These are phyloP conservation scores for Nothophytophthora sp. DNA, from an alignment of 352 stramenopile species.

Conservation along the genomic window DNA sequence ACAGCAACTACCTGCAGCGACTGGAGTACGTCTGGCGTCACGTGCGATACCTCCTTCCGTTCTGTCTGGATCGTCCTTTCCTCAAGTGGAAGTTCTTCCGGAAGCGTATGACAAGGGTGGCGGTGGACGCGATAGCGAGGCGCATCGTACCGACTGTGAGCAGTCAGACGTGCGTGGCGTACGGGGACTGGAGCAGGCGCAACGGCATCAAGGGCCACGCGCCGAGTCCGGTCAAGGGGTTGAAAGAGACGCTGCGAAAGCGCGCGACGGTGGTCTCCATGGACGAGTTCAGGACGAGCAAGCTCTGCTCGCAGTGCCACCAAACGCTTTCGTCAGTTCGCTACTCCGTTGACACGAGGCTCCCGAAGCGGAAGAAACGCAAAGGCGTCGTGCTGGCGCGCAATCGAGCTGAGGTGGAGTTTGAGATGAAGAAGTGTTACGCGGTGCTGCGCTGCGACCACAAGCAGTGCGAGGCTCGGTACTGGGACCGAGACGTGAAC, in stretches of 20 bases:
- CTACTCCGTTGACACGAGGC: conserved; percentile 5
- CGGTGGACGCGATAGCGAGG: conserved; percentile 10
- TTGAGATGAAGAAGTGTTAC: conserved; percentile 10
- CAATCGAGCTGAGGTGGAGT: conserved; percentile 2
- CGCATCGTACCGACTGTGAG: conserved; percentile 6
- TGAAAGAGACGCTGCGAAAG: conserved; percentile 12
- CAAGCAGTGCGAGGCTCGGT: conserved; percentile 2
- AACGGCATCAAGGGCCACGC: conserved; percentile 17
- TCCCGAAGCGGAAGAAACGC: conserved; percentile 7
- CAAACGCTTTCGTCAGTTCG: conserved; percentile 11
- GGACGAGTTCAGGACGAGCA: conserved; percentile 30
- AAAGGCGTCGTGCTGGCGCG: conserved; percentile 4
- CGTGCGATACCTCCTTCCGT: conserved; percentile 5
- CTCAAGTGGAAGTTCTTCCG: conserved; percentile 15
- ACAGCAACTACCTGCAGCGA: conserved; percentile 2
- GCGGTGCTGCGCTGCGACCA: conserved; percentile 8
- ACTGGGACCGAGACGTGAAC: conserved; percentile 18
- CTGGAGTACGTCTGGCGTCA: conserved; percentile 10
- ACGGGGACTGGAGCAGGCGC: conserved; percentile 10
- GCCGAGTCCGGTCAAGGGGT: conserved; percentile 17
- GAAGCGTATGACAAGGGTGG: conserved; percentile 2
- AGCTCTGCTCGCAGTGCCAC: conserved; percentile 25
- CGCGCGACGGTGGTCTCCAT: conserved; percentile 21
- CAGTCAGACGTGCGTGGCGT: conserved; percentile 1
- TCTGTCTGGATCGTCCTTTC: conserved; percentile 6